Evolutionary conservation across 306 rosid genomes (phyloP).

Genomic region (Prinsepia uniflora): DNA sequence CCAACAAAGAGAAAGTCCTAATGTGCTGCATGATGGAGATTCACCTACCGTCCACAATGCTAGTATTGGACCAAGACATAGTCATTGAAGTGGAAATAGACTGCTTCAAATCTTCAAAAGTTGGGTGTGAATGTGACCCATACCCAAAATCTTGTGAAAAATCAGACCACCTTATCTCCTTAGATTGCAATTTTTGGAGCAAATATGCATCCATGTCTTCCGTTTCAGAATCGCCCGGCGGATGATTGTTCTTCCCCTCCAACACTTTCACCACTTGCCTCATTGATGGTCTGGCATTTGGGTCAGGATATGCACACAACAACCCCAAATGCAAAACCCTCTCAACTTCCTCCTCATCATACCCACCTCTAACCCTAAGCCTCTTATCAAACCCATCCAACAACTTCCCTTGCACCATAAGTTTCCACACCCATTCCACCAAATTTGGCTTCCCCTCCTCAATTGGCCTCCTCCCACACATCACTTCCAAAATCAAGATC

Average conservation of each 20-base stretch:
- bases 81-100: constrained; percentile 45
- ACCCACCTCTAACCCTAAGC: constrained; percentile 38
- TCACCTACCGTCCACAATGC: constrained; percentile 45
- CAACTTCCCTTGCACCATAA: constrained; percentile 48
- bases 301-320: constrained; percentile 69
- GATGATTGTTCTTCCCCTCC: constrained; percentile 52
- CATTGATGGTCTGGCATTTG: constrained; percentile 65
- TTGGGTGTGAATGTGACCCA: constrained; percentile 47
- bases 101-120: constrained; percentile 53
- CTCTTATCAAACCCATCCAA: constrained; percentile 50
- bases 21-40: constrained; percentile 13
- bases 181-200: constrained; percentile 44
- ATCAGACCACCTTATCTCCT: constrained; percentile 33
- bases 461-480: constrained; percentile 84
- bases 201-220: constrained; percentile 51
- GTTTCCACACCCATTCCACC: constrained; percentile 57
- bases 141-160: constrained; percentile 34
- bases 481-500: constrained; percentile 63
- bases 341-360: constrained; percentile 46
- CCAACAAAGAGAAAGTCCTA: no score
- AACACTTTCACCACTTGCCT: constrained; percentile 66
- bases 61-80: constrained; percentile 45
- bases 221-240: constrained; percentile 32
- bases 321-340: constrained; percentile 65
- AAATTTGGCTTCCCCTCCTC: constrained; percentile 62